phyloP scores from a whole-genome alignment of 352 stramenopile genomes.

The Phytophthora rubi region DNA sequence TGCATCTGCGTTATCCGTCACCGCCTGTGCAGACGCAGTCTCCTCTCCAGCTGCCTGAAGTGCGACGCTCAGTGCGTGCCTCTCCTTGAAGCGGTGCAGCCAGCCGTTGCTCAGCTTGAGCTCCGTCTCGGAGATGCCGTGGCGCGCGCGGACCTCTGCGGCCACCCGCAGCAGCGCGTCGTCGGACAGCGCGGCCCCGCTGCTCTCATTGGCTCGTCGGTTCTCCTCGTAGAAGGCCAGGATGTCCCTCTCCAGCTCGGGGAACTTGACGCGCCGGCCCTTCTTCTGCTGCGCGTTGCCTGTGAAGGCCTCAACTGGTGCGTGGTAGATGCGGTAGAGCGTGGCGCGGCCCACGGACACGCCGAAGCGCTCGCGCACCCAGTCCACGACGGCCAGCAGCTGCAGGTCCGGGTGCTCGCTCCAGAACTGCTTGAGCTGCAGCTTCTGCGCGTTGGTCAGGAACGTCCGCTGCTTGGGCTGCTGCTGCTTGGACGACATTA shows the following conservation, averaged over 20 bases:
- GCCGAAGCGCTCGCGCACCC: conserved; percentile 45
- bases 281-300: conserved; percentile 47
- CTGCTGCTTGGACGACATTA: background rate
- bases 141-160: conserved; percentile 37
- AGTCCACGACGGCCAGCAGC: conserved; percentile 37
- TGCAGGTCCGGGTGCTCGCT: conserved; percentile 38
- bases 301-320: conserved; percentile 33
- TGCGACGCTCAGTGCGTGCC: conserved; percentile 27
- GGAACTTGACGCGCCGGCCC: conserved; percentile 51
- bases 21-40: background rate
- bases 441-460: conserved; percentile 52
- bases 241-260: conserved; percentile 44
- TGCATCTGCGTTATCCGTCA: background rate
- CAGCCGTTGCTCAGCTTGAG: conserved; percentile 59
- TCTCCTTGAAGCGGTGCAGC: conserved; percentile 55
- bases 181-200: conserved; percentile 23
- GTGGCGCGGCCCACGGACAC: conserved; percentile 45
- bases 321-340: conserved; percentile 56
- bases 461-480: conserved; percentile 31
- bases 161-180: conserved; percentile 40
- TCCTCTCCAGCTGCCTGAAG: conserved; percentile 11
- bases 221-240: conserved; percentile 39
- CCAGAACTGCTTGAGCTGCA: conserved; percentile 47
- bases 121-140: conserved; percentile 40
- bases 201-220: background rate